Percentiles rank a stretch among this genome's conserved stretches.
Evolutionary conservation across 2,329 filamentous ascomycete genomes (phyloP).

Genomic region (Coniochaeta sp.): DNA sequence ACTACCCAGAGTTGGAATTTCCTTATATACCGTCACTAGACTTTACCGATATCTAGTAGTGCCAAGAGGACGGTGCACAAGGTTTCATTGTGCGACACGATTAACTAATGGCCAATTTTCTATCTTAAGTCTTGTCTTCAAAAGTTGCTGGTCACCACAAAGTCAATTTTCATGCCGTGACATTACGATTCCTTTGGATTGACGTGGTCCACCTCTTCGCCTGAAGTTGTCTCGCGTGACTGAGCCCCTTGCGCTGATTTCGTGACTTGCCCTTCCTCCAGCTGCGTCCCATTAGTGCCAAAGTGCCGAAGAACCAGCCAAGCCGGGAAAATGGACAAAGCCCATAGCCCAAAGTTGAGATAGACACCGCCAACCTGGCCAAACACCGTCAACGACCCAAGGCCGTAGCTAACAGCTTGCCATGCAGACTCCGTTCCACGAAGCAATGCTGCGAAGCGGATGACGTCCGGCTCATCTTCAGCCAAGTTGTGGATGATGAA

Average conservation of each 20-base stretch:
- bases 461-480: constrained; percentile 51
- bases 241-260: not conserved
- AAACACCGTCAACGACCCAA: constrained; percentile 54
- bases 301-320: constrained; percentile 59
- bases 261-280: not conserved
- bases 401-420: constrained; percentile 65
- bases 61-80: too few species aligned
- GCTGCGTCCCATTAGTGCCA: constrained; percentile 22
- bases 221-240: not conserved
- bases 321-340: constrained; percentile 51
- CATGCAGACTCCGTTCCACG: constrained; percentile 65
- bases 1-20: too few species aligned
- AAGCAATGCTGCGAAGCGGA: constrained; percentile 60
- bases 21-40: too few species aligned
- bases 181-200: not conserved
- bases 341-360: constrained; percentile 65
- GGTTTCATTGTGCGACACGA: too few species aligned
- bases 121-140: too few species aligned
- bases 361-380: constrained; percentile 60
- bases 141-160: too few species aligned
- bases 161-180: too few species aligned
- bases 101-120: too few species aligned
- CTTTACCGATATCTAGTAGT: too few species aligned
- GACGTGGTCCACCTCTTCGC: not conserved
- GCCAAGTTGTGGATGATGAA: constrained; percentile 64